These are phyloP conservation scores for Sedum album DNA, from an alignment of 164 flowering plant genomes.

Conservation along the genomic window DNA sequence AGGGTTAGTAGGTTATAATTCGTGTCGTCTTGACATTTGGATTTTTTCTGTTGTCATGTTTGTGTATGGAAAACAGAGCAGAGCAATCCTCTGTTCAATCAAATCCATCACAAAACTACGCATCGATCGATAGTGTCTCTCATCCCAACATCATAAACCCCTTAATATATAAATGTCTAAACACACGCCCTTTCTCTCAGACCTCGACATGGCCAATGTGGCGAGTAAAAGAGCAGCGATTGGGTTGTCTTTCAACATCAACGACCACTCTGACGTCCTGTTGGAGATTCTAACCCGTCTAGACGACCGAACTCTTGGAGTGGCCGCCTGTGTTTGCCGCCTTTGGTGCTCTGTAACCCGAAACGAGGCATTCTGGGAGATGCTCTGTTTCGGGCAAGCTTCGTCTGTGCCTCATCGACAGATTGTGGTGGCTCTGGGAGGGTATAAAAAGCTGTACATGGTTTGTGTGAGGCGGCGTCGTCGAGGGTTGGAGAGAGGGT, in stretches of 20 bases:
- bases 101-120: neutral
- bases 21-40: neutral
- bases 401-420: slow-evolving; percentile 37
- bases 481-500: slow-evolving; percentile 23
- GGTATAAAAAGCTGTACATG: slow-evolving; percentile 62
- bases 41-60: slow-evolving; percentile 5
- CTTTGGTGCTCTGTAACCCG: slow-evolving; percentile 61
- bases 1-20: too few species aligned
- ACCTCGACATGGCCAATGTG: neutral
- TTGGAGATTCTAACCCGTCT: slow-evolving; percentile 63
- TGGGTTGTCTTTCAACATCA: slow-evolving; percentile 51
- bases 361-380: slow-evolving; percentile 82
- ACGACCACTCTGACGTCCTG: slow-evolving; percentile 71
- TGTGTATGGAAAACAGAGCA: slow-evolving; percentile 1
- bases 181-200: neutral
- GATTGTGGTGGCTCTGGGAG: slow-evolving; percentile 74
- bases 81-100: slow-evolving; percentile 4
- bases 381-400: slow-evolving; percentile 69
- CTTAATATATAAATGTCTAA: too few species aligned
- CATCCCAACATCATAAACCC: neutral
- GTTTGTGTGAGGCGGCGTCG: slow-evolving; percentile 53
- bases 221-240: slow-evolving; percentile 13
- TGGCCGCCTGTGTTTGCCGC: slow-evolving; percentile 75
- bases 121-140: neutral
- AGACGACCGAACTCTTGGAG: slow-evolving; percentile 69